A percentile compares a stretch with the other conserved stretches of the same genome.
These are phyloP conservation scores for Yamadazyma epiphylla DNA, from an alignment of 1,139 yeast genomes.

Conservation along the genomic window DNA sequence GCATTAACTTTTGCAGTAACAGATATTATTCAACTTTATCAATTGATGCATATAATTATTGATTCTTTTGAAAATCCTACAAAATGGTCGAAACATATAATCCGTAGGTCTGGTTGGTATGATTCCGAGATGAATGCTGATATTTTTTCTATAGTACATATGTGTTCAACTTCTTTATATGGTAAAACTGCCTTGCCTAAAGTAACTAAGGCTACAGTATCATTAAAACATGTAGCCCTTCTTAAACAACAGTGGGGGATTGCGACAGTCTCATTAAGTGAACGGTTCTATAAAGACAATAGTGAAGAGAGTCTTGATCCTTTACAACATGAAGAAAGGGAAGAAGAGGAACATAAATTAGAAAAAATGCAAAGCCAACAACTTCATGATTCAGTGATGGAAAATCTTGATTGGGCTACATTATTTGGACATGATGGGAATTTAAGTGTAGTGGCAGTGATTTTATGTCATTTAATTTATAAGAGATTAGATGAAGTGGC, in stretches of 20 bases:
- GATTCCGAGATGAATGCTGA: constrained; percentile 28
- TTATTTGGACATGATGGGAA: constrained; percentile 34
- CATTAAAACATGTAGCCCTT: constrained; percentile 28
- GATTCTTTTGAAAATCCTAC: constrained; percentile 25
- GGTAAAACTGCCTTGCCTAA: constrained; percentile 28
- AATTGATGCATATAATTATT: constrained; percentile 20
- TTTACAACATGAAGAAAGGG: too few species aligned
- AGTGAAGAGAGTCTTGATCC: constrained; percentile 1
- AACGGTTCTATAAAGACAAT: constrained; percentile 19
- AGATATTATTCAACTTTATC: constrained; percentile 28
- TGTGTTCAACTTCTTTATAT: constrained; percentile 29
- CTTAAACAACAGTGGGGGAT: constrained; percentile 30
- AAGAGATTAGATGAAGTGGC: constrained; percentile 29
- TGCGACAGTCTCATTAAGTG: constrained; percentile 20
- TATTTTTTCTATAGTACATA: constrained; percentile 27
- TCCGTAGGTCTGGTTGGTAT: constrained; percentile 30
- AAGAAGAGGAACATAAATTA: constrained; percentile 3
- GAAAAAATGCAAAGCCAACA: constrained; percentile 4
- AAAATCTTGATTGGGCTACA: constrained; percentile 23
- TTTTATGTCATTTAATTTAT: constrained; percentile 31
- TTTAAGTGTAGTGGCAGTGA: constrained; percentile 23
- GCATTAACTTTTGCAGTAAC: constrained; percentile 21
- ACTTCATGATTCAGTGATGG: constrained; percentile 15
- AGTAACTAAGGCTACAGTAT: constrained; percentile 29
- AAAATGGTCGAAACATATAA: constrained; percentile 24